Conservation (phyloP, 2,329 filamentous ascomycete genomes). For the Fusarium tricinctum region DNA sequence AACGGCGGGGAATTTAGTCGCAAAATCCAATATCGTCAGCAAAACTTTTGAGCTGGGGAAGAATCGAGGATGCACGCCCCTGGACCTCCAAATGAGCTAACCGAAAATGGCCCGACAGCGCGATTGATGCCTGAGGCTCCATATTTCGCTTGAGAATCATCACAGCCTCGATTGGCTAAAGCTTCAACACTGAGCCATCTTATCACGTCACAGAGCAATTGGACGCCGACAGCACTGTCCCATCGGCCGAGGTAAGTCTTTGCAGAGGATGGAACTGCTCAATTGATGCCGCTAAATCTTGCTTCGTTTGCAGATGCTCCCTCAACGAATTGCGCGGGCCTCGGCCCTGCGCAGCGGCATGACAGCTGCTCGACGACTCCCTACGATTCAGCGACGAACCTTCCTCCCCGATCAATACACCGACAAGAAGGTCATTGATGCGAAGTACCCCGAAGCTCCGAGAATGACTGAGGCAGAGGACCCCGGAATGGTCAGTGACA, state of each 20-base stretch:
- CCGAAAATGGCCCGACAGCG: conserved; percentile 48
- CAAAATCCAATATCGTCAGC: conserved; percentile 63
- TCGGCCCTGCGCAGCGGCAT: conserved; percentile 61
- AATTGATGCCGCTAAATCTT: conserved; percentile 39
- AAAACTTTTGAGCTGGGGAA: conserved; percentile 61
- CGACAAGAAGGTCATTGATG: conserved; percentile 62
- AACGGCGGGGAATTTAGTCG: conserved; percentile 61
- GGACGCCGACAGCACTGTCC: conserved; percentile 52
- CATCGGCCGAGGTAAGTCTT: conserved; percentile 53
- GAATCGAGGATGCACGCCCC: conserved; percentile 49
- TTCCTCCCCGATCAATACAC: conserved; percentile 67
- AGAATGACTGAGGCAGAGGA: conserved; percentile 71
- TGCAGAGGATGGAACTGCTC: not conserved
- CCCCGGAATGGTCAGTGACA: conserved; percentile 72
- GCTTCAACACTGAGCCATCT: conserved; percentile 51
- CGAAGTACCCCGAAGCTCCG: conserved; percentile 66
- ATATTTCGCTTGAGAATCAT: conserved; percentile 47
- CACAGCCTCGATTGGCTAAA: conserved; percentile 53
- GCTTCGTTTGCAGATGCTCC: conserved; percentile 67
- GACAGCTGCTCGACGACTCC: conserved; percentile 63
- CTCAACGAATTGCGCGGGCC: conserved; percentile 69
- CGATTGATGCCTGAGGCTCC: conserved; percentile 55
- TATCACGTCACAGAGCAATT: conserved; percentile 56
- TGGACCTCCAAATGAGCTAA: conserved; percentile 45
- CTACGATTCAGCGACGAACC: conserved; percentile 69